These are phyloP conservation scores for Aurifilum marmelostoma DNA, from an alignment of 2,329 filamentous ascomycete genomes.

Conservation along the genomic window DNA sequence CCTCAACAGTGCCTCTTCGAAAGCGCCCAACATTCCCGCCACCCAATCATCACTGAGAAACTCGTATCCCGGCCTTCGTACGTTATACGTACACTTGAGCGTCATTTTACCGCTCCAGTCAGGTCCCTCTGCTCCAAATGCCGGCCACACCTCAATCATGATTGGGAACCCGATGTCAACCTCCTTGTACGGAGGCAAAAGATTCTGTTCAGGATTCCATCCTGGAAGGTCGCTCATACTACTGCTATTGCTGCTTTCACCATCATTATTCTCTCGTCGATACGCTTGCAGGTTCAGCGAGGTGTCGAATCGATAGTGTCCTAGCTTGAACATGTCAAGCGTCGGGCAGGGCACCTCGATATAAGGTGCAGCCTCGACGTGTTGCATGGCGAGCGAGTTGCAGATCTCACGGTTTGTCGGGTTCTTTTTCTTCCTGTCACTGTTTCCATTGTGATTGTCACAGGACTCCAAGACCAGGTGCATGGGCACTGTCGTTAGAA, in stretches of 20 bases:
- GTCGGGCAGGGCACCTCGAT: conserved; percentile 29
- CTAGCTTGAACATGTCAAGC: neutral
- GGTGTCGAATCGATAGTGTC: neutral
- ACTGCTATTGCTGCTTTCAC: neutral
- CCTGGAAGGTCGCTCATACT: neutral
- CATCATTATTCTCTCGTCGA: neutral
- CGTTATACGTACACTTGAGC: conserved; percentile 1
- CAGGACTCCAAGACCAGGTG: conserved; percentile 8
- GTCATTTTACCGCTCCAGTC: neutral
- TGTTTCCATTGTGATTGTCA: neutral
- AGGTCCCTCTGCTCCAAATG: neutral
- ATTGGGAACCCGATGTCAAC: neutral
- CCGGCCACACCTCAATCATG: neutral
- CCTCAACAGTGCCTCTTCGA: neutral
- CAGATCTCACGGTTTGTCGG: neutral
- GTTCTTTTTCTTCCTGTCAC: neutral
- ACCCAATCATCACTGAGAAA: neutral
- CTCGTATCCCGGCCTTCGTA: neutral
- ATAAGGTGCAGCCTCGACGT: conserved; percentile 24
- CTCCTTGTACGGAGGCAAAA: neutral
- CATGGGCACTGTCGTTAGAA: conserved; percentile 21
- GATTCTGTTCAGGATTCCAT: neutral
- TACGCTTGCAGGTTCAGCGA: neutral
- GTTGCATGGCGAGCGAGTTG: conserved; percentile 9
- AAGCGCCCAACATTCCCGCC: neutral